Evolutionary conservation across 805 yeast genomes (phyloP), one percentile per base, ranked within the genome.

Genomic region (Clavispora asparagi): DNA sequence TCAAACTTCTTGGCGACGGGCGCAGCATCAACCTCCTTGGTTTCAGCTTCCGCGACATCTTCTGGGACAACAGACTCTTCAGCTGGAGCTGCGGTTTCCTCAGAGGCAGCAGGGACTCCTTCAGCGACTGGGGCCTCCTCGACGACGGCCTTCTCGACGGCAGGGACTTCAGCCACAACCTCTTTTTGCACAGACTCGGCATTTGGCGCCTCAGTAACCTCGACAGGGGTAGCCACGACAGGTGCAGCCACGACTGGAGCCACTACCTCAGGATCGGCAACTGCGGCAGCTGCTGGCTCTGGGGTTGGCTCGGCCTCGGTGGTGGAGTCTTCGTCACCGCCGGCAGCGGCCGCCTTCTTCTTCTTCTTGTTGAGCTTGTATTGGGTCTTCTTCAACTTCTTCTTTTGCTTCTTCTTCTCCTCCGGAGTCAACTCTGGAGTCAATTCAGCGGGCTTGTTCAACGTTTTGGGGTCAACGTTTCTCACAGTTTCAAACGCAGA

Each of bases 401-500:
- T 70, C 58, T 68, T 71, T 42, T 68, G 69, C 60, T 64, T 66
- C 62, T 70, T 67, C 59, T 43, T 49, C 48, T 55, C 55, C 37
- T 48, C 52, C 16, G 52, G 29, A 19, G 52, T 37, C 45, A 48
- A 51, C 9, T 28, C 51, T 6, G 47, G 52, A 13, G 55, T 41
- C 43, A 45, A 51, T 11, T 32, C 51, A 7, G 47, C 51, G n/a
- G 55, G 41, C 42, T 58, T 78, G 55, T 85, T 85, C 54, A 86
- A 72, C 43, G 77, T 72, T 62, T 65, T 64, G 28, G 68, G 63
- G 53, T 68, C 72, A 12, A 64, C 85, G 44, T 76, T 73, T 49
- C 78, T 69, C 23, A 82, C 73, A 54, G 81, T 77, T 40, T 67
- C 64, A 59, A 89, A 85, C 41, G 82, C 96, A 48, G 77, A 71